These are phyloP conservation scores for Paraphoma chrysanthemicola DNA, from an alignment of 2,329 filamentous ascomycete genomes.

Conservation along the genomic window DNA sequence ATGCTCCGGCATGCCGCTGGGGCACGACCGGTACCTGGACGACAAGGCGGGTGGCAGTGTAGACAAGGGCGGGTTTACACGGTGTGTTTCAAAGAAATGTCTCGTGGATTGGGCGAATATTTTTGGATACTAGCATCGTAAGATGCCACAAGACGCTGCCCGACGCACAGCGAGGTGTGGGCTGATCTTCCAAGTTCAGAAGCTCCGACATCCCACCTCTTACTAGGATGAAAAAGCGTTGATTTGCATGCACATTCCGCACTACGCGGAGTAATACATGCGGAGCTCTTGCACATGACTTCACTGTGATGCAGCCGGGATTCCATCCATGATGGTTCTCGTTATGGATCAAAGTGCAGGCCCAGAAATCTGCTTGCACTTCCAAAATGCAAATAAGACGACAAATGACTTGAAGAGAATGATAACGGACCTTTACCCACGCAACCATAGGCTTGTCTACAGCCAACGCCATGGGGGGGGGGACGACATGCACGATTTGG, in stretches of 20 bases:
- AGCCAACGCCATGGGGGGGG: conserved; percentile 1
- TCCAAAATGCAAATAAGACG: not conserved
- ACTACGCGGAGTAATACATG: not conserved
- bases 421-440: conserved; percentile 13
- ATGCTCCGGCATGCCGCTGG: not conserved
- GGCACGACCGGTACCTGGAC: too few relatives aligned
- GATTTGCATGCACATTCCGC: not conserved
- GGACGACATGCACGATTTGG: conserved; percentile 2
- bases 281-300: not conserved
- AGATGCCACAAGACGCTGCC: not conserved
- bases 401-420: too few relatives aligned
- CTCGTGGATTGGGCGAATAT: not conserved
- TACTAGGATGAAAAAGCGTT: not conserved
- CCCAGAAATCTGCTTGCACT: not conserved
- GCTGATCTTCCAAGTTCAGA: not conserved
- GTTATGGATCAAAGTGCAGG: not conserved
- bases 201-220: not conserved
- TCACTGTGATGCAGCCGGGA: not conserved
- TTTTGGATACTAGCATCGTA: not conserved
- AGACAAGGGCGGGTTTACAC: not conserved
- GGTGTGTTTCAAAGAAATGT: not conserved
- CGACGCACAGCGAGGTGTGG: not conserved
- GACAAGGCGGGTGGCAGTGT: not conserved
- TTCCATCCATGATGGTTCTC: not conserved
- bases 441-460: conserved; percentile 7